Evolutionary conservation across 2,329 filamentous ascomycete genomes (phyloP).

Genomic region (Botrytis medusae): DNA sequence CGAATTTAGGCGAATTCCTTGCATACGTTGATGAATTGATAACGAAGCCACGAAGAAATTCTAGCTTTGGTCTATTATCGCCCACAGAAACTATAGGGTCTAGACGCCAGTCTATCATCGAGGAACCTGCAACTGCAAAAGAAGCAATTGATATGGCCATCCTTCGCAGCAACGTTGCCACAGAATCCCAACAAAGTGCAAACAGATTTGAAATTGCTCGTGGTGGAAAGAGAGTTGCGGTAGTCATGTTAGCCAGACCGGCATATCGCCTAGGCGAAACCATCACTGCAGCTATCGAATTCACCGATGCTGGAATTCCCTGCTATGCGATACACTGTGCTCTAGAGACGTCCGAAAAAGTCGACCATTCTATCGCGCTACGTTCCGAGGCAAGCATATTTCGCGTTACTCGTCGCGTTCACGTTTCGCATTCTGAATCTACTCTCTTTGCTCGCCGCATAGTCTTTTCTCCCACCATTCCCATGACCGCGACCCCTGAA

Average conservation of each 20-base stretch:
- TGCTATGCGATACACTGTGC: slow-evolving; percentile 84
- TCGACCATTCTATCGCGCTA: slow-evolving; percentile 77
- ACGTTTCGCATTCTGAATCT: slow-evolving; percentile 77
- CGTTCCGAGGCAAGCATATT: slow-evolving; percentile 83
- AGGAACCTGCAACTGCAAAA: slow-evolving; percentile 65
- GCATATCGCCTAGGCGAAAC: slow-evolving; percentile 88
- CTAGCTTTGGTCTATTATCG: slow-evolving; percentile 64
- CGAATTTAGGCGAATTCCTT: slow-evolving; percentile 64
- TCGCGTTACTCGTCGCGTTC: slow-evolving; percentile 78
- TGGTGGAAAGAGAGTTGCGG: slow-evolving; percentile 86
- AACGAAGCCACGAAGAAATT: slow-evolving; percentile 54
- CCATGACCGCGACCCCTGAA: slow-evolving; percentile 79
- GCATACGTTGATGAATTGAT: slow-evolving; percentile 76
- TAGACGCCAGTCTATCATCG: slow-evolving; percentile 54
- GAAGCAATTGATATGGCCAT: slow-evolving; percentile 92
- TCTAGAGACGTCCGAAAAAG: slow-evolving; percentile 82
- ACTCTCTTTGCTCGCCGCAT: slow-evolving; percentile 77
- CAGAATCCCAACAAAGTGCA: slow-evolving; percentile 71
- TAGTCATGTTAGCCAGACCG: slow-evolving; percentile 83
- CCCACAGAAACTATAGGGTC: slow-evolving; percentile 61
- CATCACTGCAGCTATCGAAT: slow-evolving; percentile 81
- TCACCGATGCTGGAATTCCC: slow-evolving; percentile 71
- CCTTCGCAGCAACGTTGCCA: slow-evolving; percentile 71
- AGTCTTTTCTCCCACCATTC: slow-evolving; percentile 81
- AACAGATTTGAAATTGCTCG: slow-evolving; percentile 95